A percentile compares a stretch with the other conserved stretches of the same genome.
Conservation (phyloP, 768 basidiomycete genomes). For the Candolleomyces efflorescens region DNA sequence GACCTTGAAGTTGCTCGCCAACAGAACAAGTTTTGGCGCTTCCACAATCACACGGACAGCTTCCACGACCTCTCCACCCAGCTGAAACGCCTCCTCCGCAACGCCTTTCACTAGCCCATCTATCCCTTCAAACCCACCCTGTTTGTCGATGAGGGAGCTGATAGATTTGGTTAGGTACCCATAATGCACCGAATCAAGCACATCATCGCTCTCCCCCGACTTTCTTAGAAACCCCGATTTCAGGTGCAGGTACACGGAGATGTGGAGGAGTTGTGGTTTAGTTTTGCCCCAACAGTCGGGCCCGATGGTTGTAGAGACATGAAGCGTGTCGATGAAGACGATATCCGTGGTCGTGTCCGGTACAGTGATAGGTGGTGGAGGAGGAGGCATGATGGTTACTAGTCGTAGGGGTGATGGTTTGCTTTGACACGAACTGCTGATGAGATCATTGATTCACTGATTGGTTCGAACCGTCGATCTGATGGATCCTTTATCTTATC, state of each 20-base stretch:
- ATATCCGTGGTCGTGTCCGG: slow-evolving; percentile 26
- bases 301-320: slow-evolving; percentile 39
- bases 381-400: too few species aligned
- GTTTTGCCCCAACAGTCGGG: slow-evolving; percentile 47
- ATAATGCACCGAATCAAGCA: slow-evolving; percentile 60
- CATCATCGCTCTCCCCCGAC: slow-evolving; percentile 47
- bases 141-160: slow-evolving; percentile 22
- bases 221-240: slow-evolving; percentile 34
- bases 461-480: too few species aligned
- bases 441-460: too few species aligned
- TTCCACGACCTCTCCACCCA: slow-evolving; percentile 31
- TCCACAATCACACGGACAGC: slow-evolving; percentile 39
- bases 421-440: too few species aligned
- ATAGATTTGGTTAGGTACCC: slow-evolving; percentile 53
- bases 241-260: slow-evolving; percentile 48
- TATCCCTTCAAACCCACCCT: slow-evolving; percentile 22
- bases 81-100: slow-evolving; percentile 29
- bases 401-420: too few species aligned
- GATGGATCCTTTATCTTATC: too few species aligned
- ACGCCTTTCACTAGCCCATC: slow-evolving; percentile 32
- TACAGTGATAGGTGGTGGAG: too few species aligned
- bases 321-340: slow-evolving; percentile 41
- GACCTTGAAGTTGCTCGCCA: slow-evolving; percentile 40
- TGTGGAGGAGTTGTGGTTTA: slow-evolving; percentile 46
- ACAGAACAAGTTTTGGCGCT: slow-evolving; percentile 48